A percentile compares a stretch with the other conserved stretches of the same genome.
Conservation (phyloP, 2,329 filamentous ascomycete genomes). For the Dactylellina cionopaga region DNA sequence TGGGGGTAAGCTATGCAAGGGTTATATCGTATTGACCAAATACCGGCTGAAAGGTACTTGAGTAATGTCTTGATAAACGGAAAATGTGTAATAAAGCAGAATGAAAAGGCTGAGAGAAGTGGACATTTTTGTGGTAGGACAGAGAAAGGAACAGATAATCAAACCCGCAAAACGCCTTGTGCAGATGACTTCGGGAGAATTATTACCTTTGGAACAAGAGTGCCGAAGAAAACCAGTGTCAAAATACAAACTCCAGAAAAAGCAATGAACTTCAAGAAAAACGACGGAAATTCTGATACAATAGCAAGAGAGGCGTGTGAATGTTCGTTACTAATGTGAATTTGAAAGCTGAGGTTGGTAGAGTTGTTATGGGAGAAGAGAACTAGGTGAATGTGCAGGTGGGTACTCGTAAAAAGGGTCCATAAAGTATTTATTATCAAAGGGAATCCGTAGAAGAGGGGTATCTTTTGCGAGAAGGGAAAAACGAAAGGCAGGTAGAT, state of each 20-base stretch:
- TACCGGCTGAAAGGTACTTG: conserved; percentile 20
- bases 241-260: conserved; percentile 49
- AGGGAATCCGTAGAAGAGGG: conserved; percentile 48
- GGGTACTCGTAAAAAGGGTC: conserved; percentile 40
- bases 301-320: no score
- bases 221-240: conserved; percentile 50
- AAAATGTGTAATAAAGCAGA: conserved; percentile 2
- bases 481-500: conserved; percentile 36
- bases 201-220: conserved; percentile 40
- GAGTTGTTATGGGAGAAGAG: conserved; percentile 10
- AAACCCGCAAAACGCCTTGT: conserved; percentile 44
- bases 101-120: conserved; percentile 29
- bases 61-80: background rate
- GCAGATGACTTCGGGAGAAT: conserved; percentile 44
- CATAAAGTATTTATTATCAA: conserved; percentile 48
- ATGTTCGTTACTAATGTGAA: conserved; percentile 23
- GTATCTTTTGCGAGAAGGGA: conserved; percentile 46
- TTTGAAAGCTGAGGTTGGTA: background rate
- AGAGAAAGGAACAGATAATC: conserved; percentile 39
- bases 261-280: conserved; percentile 16
- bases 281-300: no score
- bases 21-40: conserved; percentile 44
- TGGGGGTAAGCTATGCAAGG: conserved; percentile 33
- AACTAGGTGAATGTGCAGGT: conserved; percentile 6
- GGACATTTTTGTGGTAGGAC: conserved; percentile 34